Evolutionary conservation across 208 protist genomes (phyloP), one percentile per base, ranked within the genome.

Genomic region (Trypanosomatidae sp.): DNA sequence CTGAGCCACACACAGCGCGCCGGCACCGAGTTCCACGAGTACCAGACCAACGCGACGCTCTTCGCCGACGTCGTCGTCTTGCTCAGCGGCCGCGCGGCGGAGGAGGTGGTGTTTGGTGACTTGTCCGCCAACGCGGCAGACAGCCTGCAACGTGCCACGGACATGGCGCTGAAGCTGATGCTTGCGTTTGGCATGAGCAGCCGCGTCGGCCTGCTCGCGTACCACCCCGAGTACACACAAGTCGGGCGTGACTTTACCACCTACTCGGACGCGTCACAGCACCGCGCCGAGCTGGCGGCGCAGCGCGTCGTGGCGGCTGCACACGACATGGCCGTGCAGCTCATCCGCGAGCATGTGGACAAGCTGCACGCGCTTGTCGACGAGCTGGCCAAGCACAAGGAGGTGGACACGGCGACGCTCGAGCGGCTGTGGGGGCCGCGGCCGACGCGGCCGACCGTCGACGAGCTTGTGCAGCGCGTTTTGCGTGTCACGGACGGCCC

Each of bases 81-180:
- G 66, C 49, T 94, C 0, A 82, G 82, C 35, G 86, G 86, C 11
- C 79, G 86, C 5, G 76, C 71, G 6, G 74, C 86, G 44, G 86
- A 94, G 60, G 75, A 87, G 50, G 62, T 87, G 21, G 61, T 98
- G 23, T 82, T 95, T 22, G 74, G 76, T 13, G 52, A 86, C 32
- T 65, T 84, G 13, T 97, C 95, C 25, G 83, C 79, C 18, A 81
- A 81, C 7, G 86, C 86, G 23, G 81, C 85, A 65, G 86, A 94
- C 52, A 81, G 91, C 60, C 60, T 94, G 25, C 81, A 94, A 61
- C 65, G 78, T 1, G 81, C 79, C 16, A 91, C 78, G 2, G 70
- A 89, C 54, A 61, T 88, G 61, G 80, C 81, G 13, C 38, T 88
- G 37, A 88, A 89, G 70, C 54, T 83, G 58, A 58, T 91, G 53